Base-by-base conservation (phyloP, 495 filamentous ascomycete genomes). In the Aspergillus sclerotioniger region DNA sequence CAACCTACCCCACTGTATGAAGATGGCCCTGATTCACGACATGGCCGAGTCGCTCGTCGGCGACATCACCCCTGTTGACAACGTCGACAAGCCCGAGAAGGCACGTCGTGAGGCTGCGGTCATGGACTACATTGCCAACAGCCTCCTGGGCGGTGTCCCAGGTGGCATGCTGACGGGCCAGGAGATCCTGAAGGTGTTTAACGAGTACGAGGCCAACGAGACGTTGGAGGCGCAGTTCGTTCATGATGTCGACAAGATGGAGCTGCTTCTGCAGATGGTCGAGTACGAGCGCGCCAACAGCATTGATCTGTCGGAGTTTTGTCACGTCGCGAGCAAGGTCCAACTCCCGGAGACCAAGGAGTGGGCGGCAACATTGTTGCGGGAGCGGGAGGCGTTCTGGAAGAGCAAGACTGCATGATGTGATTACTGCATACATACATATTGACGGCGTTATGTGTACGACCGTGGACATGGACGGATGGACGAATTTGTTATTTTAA, bases 231-330 rank as follows among this genome's bases (percentile, higher is more conserved):
- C 88, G 53, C 75, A 84, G 58, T 98, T 91, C 60, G 95, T 98
- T 15, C 94, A 98, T 66, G 94, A 98, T 75, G 83, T 98, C 54
- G 94, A 98, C 71, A 96, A 97, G 81, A 86, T 98, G 69, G 94
- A 98, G 76, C 75, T 98, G 37, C 70, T 98, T 46, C 72, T 94
- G 68, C 94, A 98, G 77, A 96, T 96, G 88, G 78, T 96, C 19
- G 94, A 98, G 71, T 98, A 98, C 69, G 94, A 98, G 82, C 90
- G 88, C 63, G 75, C 78, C 12, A 73, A 83, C 28, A 70, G 86
- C 33, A 69, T 90, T 53, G 90, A 97, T 70, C 76, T 98, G 44
- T 81, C 85, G 21, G 94, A 98, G 73, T 98, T 98, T 65, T 71
- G 84, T 20, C 83, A 84, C 56, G 94, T 96, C 49, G 84, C 87